Conservation (phyloP, 179 eudicot species). For the Kewa caespitosa region DNA sequence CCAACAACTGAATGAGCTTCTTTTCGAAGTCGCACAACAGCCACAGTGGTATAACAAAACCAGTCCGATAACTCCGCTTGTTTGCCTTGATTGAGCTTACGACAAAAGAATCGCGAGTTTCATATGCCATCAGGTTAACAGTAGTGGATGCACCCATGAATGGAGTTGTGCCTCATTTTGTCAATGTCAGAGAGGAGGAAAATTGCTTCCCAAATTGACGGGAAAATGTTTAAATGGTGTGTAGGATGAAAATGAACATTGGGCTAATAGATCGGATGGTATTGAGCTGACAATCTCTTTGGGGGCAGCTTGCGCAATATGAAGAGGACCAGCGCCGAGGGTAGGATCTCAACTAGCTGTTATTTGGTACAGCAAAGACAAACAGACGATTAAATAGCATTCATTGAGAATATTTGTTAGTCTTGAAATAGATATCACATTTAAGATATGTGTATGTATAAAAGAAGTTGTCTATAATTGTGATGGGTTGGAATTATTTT, state of each 20-base stretch:
- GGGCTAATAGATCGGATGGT: constrained; percentile 68
- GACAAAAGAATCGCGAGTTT: neutral
- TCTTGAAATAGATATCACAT: too few relatives aligned
- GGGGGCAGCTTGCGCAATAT: constrained; percentile 89
- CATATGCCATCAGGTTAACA: neutral
- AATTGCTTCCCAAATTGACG: neutral
- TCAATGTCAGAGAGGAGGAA: neutral
- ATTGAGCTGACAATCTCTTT: constrained; percentile 70
- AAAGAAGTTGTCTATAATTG: too few relatives aligned
- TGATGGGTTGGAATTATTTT: too few relatives aligned
- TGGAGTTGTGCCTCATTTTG: neutral
- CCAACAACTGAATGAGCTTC: too few relatives aligned
- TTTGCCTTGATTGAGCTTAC: neutral
- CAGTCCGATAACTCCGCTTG: neutral
- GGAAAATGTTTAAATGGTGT: neutral
- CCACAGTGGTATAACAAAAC: neutral
- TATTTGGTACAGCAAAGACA: neutral
- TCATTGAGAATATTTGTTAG: too few relatives aligned
- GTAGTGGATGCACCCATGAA: too few relatives aligned
- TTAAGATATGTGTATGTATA: too few relatives aligned
- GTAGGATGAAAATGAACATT: neutral
- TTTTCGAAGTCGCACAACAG: too few relatives aligned
- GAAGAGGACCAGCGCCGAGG: constrained; percentile 86
- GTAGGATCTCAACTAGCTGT: constrained; percentile 92
- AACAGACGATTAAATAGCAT: neutral